These are phyloP conservation scores for Arthrinium phaeospermum DNA, from an alignment of 2,329 filamentous ascomycete genomes.

Conservation along the genomic window DNA sequence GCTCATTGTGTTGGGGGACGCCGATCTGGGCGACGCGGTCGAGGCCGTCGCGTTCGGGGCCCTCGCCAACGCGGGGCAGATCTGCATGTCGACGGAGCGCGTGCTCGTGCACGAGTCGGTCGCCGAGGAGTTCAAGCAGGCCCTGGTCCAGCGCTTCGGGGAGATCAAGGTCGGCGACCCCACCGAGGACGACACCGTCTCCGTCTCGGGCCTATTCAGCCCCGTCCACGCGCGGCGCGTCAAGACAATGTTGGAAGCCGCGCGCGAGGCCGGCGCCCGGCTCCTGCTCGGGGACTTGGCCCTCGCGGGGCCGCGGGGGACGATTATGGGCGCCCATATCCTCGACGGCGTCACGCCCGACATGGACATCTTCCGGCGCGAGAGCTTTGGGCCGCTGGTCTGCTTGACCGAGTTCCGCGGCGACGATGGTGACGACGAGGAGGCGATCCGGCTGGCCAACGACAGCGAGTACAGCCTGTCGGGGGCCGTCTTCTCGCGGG, in stretches of 20 bases:
- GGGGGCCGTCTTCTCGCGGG: slow-evolving; percentile 59
- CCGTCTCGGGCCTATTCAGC: slow-evolving; percentile 39
- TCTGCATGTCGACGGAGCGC: slow-evolving; percentile 64
- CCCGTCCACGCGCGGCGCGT: not conserved
- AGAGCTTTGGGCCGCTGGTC: slow-evolving; percentile 69
- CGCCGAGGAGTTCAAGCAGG: slow-evolving; percentile 60
- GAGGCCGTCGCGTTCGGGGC: slow-evolving; percentile 54
- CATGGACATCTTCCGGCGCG: slow-evolving; percentile 60
- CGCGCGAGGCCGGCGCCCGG: slow-evolving; percentile 37
- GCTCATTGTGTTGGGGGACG: slow-evolving; percentile 69
- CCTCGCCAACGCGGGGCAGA: slow-evolving; percentile 63
- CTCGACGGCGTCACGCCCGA: slow-evolving; percentile 49
- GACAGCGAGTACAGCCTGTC: slow-evolving; percentile 62
- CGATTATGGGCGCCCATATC: slow-evolving; percentile 51
- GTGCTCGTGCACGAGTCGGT: slow-evolving; percentile 61
- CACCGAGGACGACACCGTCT: slow-evolving; percentile 53
- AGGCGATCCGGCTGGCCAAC: slow-evolving; percentile 59
- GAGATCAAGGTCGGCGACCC: slow-evolving; percentile 52
- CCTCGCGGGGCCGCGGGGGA: slow-evolving; percentile 36
- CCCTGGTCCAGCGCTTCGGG: slow-evolving; percentile 44
- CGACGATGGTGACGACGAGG: slow-evolving; percentile 47
- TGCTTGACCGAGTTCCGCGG: slow-evolving; percentile 57
- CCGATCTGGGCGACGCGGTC: slow-evolving; percentile 67
- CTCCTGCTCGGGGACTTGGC: slow-evolving; percentile 44
- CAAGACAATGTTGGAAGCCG: slow-evolving; percentile 42